phyloP scores from a whole-genome alignment of 495 filamentous ascomycete species.

The Friedmanniomyces simplex region DNA sequence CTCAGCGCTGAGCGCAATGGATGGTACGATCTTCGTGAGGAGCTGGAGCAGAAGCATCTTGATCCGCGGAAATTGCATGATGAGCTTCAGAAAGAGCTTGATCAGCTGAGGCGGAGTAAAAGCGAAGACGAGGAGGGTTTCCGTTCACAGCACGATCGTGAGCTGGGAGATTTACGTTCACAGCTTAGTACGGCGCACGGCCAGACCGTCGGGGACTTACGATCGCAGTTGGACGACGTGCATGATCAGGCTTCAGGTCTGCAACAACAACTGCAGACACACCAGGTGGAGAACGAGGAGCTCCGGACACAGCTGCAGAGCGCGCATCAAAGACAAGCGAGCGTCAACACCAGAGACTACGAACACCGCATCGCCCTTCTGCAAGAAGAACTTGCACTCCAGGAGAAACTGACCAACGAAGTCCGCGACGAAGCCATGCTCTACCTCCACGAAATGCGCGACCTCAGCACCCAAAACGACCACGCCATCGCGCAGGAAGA shows the following conservation, averaged over 20 bases:
- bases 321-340: neutral
- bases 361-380: constrained; percentile 54
- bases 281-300: constrained; percentile 17
- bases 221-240: constrained; percentile 16
- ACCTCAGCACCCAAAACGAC: constrained; percentile 66
- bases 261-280: constrained; percentile 9
- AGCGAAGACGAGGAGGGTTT: constrained; percentile 52
- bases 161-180: constrained; percentile 16
- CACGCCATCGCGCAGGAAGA: constrained; percentile 75
- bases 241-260: constrained; percentile 11
- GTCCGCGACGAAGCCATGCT: constrained; percentile 75
- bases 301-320: constrained; percentile 5
- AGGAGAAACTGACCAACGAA: constrained; percentile 80
- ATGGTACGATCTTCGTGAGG: constrained; percentile 62
- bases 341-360: constrained; percentile 26
- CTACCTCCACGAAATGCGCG: constrained; percentile 82
- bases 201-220: constrained; percentile 9
- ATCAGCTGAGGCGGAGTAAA: constrained; percentile 58
- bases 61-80: constrained; percentile 59
- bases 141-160: constrained; percentile 51
- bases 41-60: constrained; percentile 67
- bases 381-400: constrained; percentile 57
- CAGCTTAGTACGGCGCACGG: constrained; percentile 18
- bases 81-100: constrained; percentile 65
- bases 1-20: constrained; percentile 46